These are phyloP conservation scores for Xylariaceae sp. DNA, from an alignment of 2,329 filamentous ascomycete genomes.

Conservation along the genomic window DNA sequence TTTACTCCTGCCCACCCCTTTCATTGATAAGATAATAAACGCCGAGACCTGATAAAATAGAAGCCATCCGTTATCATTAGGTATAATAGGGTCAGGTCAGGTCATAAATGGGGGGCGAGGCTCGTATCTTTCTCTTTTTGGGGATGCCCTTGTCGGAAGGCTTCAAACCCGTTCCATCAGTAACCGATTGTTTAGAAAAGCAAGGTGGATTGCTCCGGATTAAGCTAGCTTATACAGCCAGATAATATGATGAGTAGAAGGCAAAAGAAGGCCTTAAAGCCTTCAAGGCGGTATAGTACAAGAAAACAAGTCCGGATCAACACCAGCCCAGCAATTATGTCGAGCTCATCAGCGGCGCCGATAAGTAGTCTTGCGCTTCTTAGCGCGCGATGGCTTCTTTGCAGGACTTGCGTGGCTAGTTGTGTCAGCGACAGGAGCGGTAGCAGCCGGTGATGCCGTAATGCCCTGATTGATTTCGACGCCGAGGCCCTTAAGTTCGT, in stretches of 20 bases:
- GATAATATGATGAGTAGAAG: conserved; percentile 23
- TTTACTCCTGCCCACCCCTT: too few relatives aligned
- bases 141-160: conserved; percentile 11
- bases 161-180: conserved; percentile 3
- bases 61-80: conserved; percentile 4
- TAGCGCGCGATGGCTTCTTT: conserved; percentile 27
- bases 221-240: conserved; percentile 10
- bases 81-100: conserved; percentile 5
- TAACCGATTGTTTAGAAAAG: conserved; percentile 4
- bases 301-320: conserved; percentile 6
- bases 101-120: not conserved
- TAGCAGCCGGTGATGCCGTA: conserved; percentile 35
- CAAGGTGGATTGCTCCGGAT: conserved; percentile 12
- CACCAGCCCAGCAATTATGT: not conserved
- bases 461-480: conserved; percentile 48
- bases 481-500: conserved; percentile 69
- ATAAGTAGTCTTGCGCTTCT: conserved; percentile 28
- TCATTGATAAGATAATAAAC: too few relatives aligned
- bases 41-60: not conserved
- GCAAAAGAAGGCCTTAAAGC: conserved; percentile 10
- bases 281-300: conserved; percentile 20
- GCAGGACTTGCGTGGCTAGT: conserved; percentile 21
- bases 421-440: conserved; percentile 21
- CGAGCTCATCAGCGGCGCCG: conserved; percentile 21
- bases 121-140: conserved; percentile 3